These are phyloP conservation scores for Xylariaceae sp. DNA, from an alignment of 2,329 filamentous ascomycete species.

Conservation along the genomic window DNA sequence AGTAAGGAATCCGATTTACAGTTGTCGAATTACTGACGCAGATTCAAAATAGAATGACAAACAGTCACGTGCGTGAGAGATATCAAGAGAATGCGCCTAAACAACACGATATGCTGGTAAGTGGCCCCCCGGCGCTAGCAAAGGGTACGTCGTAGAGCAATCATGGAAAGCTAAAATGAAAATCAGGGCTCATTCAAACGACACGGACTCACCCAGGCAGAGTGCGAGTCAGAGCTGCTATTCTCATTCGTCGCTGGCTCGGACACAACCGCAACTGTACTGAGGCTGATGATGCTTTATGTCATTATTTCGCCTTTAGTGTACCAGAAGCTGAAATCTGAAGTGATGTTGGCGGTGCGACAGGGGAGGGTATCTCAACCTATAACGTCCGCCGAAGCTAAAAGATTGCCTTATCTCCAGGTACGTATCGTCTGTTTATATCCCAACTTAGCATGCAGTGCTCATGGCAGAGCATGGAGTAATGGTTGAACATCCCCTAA, in stretches of 20 bases:
- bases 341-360: conserved; percentile 36
- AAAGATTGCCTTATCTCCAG: conserved; percentile 29
- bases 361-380: conserved; percentile 30
- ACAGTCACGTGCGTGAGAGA: conserved; percentile 8
- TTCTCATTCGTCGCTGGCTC: conserved; percentile 35
- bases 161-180: neutral
- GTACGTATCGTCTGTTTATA: neutral
- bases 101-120: conserved; percentile 20
- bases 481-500: neutral
- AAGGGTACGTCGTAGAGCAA: too few relatives aligned
- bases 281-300: conserved; percentile 45
- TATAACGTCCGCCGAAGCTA: conserved; percentile 29
- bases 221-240: conserved; percentile 29
- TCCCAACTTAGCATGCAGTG: neutral
- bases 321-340: conserved; percentile 40
- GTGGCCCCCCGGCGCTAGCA: neutral
- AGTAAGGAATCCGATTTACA: neutral
- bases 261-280: conserved; percentile 47
- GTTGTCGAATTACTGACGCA: neutral
- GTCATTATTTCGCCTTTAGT: conserved; percentile 43
- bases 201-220: conserved; percentile 26
- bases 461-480: neutral
- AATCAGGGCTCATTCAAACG: conserved; percentile 30
- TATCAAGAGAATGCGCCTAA: conserved; percentile 1
- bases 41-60: conserved; percentile 5